phyloP scores from a whole-genome alignment of 75 land plant genomes.

The Isoetes taiwanensis region DNA sequence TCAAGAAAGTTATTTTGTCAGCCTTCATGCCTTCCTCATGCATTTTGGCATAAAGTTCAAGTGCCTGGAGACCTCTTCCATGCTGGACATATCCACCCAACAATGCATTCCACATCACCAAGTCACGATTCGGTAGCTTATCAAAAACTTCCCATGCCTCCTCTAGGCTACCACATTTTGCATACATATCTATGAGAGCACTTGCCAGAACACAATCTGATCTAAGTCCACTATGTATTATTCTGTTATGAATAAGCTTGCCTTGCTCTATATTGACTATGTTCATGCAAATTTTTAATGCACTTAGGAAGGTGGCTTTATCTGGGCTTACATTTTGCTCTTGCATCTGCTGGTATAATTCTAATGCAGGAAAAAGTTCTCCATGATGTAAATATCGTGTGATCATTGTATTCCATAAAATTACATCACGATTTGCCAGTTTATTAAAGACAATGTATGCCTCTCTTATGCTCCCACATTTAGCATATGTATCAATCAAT shows the following conservation, averaged over 20 bases:
- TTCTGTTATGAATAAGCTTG: not conserved
- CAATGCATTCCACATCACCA: slow-evolving; percentile 1
- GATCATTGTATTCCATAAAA: slow-evolving; percentile 8
- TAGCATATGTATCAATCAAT: slow-evolving; percentile 39
- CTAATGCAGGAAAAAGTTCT: slow-evolving; percentile 8
- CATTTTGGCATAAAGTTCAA: slow-evolving; percentile 34
- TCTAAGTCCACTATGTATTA: not conserved
- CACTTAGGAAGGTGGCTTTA: not conserved
- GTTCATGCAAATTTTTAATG: not conserved
- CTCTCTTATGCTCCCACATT: slow-evolving; percentile 8
- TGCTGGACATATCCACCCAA: not conserved
- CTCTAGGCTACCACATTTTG: not conserved
- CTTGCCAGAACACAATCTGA: not conserved
- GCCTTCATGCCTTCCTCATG: slow-evolving; percentile 11
- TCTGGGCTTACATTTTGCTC: slow-evolving; percentile 1
- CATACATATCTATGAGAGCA: not conserved
- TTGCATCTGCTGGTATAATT: slow-evolving; percentile 17
- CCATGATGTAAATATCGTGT: not conserved
- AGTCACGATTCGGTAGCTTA: not conserved
- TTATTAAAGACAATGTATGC: too few relatives aligned
- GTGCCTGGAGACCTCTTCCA: slow-evolving; percentile 22
- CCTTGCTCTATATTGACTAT: not conserved
- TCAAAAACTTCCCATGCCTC: not conserved
- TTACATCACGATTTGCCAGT: not conserved
- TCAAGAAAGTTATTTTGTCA: not conserved